These are phyloP conservation scores for Fomitiporia mediterranea DNA, from an alignment of 1,284 basidiomycete species.

Conservation along the genomic window DNA sequence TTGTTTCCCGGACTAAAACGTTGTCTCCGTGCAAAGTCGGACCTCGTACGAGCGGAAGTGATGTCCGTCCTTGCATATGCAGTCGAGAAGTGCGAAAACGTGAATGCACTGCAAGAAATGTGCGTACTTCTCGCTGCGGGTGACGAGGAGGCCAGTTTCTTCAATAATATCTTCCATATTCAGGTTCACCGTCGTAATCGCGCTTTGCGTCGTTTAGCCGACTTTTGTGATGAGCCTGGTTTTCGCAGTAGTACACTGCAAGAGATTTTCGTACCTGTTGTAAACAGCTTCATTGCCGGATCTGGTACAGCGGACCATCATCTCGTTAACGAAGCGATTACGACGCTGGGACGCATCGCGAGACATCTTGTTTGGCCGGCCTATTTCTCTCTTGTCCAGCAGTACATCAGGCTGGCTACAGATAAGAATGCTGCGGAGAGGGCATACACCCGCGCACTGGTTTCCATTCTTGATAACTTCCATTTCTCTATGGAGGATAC, in stretches of 20 bases:
- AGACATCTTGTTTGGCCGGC: constrained; percentile 78
- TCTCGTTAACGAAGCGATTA: constrained; percentile 87
- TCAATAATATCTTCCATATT: constrained; percentile 94
- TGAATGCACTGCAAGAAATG: constrained; percentile 74
- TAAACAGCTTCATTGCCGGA: constrained; percentile 77
- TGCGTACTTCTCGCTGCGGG: constrained; percentile 78
- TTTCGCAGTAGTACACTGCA: constrained; percentile 72
- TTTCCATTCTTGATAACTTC: constrained; percentile 88
- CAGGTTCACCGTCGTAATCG: constrained; percentile 89
- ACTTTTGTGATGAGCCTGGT: constrained; percentile 68
- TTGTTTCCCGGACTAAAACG: constrained; percentile 84
- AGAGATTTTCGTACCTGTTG: constrained; percentile 85
- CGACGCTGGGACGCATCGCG: constrained; percentile 71
- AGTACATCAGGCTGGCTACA: constrained; percentile 75
- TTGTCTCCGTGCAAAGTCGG: constrained; percentile 74
- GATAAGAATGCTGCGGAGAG: constrained; percentile 74
- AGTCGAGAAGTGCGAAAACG: constrained; percentile 60
- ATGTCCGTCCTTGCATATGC: constrained; percentile 79
- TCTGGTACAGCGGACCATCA: constrained; percentile 81
- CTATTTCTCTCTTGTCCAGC: constrained; percentile 80
- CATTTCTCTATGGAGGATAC: constrained; percentile 80
- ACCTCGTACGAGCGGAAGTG: constrained; percentile 87
- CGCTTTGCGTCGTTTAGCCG: constrained; percentile 82
- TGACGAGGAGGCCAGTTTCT: constrained; percentile 95
- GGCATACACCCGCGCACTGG: constrained; percentile 82